These are phyloP conservation scores for Endogone sp. DNA, from an alignment of 192 early-diverging fungal species.

Conservation along the genomic window DNA sequence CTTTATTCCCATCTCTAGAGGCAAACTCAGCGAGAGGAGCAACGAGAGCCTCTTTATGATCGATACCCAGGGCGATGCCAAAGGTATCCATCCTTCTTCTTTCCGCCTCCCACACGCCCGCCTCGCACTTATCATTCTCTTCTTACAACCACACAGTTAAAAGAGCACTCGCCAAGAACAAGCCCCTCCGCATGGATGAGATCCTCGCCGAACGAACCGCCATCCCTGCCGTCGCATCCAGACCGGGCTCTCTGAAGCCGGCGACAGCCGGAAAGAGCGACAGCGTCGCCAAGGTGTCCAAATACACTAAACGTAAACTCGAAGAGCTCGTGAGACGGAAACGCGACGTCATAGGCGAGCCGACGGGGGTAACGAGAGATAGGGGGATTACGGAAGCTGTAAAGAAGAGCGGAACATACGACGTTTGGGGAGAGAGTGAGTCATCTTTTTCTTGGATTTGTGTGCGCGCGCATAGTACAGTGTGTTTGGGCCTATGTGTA, in stretches of 20 bases:
- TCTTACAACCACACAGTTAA: slow-evolving; percentile 25
- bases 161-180: slow-evolving; percentile 41
- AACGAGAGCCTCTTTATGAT: slow-evolving; percentile 64
- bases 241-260: slow-evolving; percentile 4
- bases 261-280: slow-evolving; percentile 18
- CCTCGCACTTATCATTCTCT: not conserved
- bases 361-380: slow-evolving; percentile 19
- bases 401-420: slow-evolving; percentile 43
- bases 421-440: slow-evolving; percentile 56
- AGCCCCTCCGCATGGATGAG: slow-evolving; percentile 74
- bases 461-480: too few species aligned
- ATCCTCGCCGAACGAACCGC: slow-evolving; percentile 74
- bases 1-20: slow-evolving; percentile 27
- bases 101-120: too few species aligned
- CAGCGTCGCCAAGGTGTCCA: slow-evolving; percentile 30
- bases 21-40: slow-evolving; percentile 40
- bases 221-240: slow-evolving; percentile 45
- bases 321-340: slow-evolving; percentile 45
- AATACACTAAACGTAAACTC: slow-evolving; percentile 28
- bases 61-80: slow-evolving; percentile 62
- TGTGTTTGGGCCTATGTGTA: too few species aligned
- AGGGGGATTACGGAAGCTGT: slow-evolving; percentile 24
- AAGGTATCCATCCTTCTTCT: slow-evolving; percentile 24
- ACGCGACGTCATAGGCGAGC: not conserved
- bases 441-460: not conserved